Evolutionary conservation across 352 stramenopile species (phyloP), one percentile per base, ranked within the genome.

Genomic region (Pythium rishiriense): DNA sequence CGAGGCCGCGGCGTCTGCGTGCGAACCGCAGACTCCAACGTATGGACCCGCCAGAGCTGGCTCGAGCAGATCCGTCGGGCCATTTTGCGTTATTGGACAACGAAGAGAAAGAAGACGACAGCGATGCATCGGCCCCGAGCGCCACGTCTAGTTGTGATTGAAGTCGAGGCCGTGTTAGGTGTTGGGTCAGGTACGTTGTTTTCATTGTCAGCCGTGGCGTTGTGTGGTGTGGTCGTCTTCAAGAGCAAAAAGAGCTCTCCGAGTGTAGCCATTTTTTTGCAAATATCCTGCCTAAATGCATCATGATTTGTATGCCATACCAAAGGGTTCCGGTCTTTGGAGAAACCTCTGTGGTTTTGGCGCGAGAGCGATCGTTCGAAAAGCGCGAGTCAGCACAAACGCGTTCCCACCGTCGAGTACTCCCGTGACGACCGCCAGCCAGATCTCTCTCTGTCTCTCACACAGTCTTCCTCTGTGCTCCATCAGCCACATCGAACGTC

Each of bases 21-120:
- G 1, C 2, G 12, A n/a, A 58, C 17, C 41, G 41, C 41, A 51
- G 39, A 25, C 29, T 29, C 1, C n/a, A n/a, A 14, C 17, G 50
- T 10, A 51, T 25, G 25, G 53, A 51, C 42, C 39, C 25, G 8
- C 39, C 39, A 7, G 19, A 9, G 7, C 17, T 41, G n/a, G 10
- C 10, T 19, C 53, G 39, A 37, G 24, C 37, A 11, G 53, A 60
- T 60, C 53, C 53, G 26, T 11, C 45, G 2, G 2, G 10, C 31
- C 33, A 45, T 4, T 50, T 57, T n/a, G 10, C 39, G 10, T 45
- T 41, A 9, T 51, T 28, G 0, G 62, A 61, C 10, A 41, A 49
- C 14, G 62, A 69, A 21, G 55, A 64, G 17, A 69, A 69, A 26
- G 48, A 69, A 5, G 55, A 64, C 22, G 43, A 53, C 22, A 64